Evolutionary conservation across 108 stramenopile species (phyloP).

Genomic region (Cylindrotheca fusiformis): DNA sequence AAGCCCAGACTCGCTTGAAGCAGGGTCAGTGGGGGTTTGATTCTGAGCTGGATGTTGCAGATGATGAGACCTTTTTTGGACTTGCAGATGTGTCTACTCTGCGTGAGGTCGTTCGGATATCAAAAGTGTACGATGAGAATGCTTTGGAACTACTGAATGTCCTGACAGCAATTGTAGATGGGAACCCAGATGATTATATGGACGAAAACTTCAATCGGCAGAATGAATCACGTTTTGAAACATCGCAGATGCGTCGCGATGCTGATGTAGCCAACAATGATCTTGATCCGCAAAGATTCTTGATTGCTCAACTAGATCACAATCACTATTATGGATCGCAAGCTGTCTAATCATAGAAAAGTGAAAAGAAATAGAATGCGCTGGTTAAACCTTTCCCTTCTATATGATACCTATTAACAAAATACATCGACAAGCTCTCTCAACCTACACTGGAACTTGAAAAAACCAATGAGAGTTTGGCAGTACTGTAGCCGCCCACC

Average conservation of each 20-base stretch:
- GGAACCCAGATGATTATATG: slow-evolving; percentile 26
- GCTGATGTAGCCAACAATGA: slow-evolving; percentile 20
- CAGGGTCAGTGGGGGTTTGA: slow-evolving; percentile 83
- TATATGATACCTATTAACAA: no score
- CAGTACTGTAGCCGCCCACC: no score
- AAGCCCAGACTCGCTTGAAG: slow-evolving; percentile 57
- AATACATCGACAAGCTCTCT: no score
- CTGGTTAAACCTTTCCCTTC: no score
- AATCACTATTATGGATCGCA: slow-evolving; percentile 69
- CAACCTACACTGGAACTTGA: no score
- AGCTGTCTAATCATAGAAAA: slow-evolving; percentile 4
- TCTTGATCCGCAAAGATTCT: slow-evolving; percentile 69
- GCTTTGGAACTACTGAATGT: slow-evolving; percentile 47
- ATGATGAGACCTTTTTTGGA: slow-evolving; percentile 65
- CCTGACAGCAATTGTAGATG: slow-evolving; percentile 54
- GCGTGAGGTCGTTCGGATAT: slow-evolving; percentile 43
- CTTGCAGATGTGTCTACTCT: slow-evolving; percentile 57
- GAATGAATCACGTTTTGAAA: slow-evolving; percentile 8
- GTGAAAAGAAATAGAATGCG: no score
- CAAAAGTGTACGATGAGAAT: slow-evolving; percentile 54
- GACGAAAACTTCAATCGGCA: slow-evolving; percentile 20
- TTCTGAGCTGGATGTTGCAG: slow-evolving; percentile 46
- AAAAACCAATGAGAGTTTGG: no score
- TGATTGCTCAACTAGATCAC: slow-evolving; percentile 83
- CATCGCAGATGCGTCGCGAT: slow-evolving; percentile 8